Conservation (phyloP, 164 flowering plant species). For the Magnolia sinica region DNA sequence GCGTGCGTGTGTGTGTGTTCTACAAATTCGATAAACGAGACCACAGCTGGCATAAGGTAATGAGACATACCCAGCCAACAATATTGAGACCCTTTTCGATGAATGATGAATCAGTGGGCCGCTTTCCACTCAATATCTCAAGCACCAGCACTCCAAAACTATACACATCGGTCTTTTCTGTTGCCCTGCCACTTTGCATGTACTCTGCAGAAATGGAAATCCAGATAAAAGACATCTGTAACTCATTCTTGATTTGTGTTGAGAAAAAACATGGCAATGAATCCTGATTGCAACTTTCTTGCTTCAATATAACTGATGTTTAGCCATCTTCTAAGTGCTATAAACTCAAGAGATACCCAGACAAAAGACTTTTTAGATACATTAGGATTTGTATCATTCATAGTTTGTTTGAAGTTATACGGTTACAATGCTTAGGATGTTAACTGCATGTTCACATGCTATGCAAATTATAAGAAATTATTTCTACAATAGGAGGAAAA, state of each 20-base stretch:
- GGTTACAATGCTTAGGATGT: too few species aligned
- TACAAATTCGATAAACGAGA: not conserved
- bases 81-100: conserved; percentile 95
- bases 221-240: not conserved
- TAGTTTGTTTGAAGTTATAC: too few species aligned
- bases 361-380: too few species aligned
- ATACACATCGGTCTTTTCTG: conserved; percentile 96
- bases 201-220: conserved; percentile 54
- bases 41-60: not conserved
- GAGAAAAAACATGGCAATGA: not conserved
- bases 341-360: not conserved
- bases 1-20: too few species aligned
- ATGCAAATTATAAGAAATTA: too few species aligned
- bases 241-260: not conserved
- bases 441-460: too few species aligned
- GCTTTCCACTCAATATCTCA: conserved; percentile 85
- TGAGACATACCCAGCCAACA: conserved; percentile 92
- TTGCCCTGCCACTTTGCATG: conserved; percentile 98
- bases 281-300: not conserved
- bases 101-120: conserved; percentile 94
- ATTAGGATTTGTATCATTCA: too few species aligned
- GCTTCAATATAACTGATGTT: not conserved
- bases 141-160: conserved; percentile 95
- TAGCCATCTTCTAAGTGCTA: not conserved
- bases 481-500: too few species aligned